Evolutionary conservation across 2,329 filamentous ascomycete species (phyloP), one percentile per base, ranked within the genome.

Genomic region (Alternaria arbusti): DNA sequence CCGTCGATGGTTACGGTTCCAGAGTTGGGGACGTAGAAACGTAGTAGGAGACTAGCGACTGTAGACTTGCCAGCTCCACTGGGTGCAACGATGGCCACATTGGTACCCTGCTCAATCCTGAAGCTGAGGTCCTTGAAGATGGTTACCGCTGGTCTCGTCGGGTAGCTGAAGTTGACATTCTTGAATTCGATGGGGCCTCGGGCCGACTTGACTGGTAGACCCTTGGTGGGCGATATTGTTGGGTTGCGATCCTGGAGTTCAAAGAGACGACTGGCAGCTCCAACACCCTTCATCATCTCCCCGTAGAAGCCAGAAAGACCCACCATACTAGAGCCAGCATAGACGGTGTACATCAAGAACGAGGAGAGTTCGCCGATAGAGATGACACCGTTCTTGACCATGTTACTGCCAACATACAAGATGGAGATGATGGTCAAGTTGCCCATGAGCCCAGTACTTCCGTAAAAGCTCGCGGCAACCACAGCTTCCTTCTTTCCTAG

Each of bases 331-430:
- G 92, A 96, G 17, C 89, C 89, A 57, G 89, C 89, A 71, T 90
- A 98, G 4, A 93, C 95, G 4, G 94, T 97, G 80, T 98, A 99
- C 95, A 99, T 98, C 83, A 99, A 87, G 81, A 99, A 99, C 0
- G 94, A 97, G 1, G 96, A 96, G 46, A 99, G 83, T 69, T 99
- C 95, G 71, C 96, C 96, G 51, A 98, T 90, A 8, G 89, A 93
- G 83, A 99, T 96, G 45, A 90, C 85, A 2, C 96, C 96, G 11
- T 88, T 89, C 71, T 94, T 90, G 30, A 99, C 96, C 82, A 97
- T 93, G 64, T 91, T 91, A 59, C 96, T 94, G 68, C 96, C 96
- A 30, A 95, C 92, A 74, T 97, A 92, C 1, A 99, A 86, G 75
- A 99, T 88, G 12, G 92, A 91, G 59, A 99, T 84, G 67, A 99